Conservation (phyloP, 2,329 filamentous ascomycete genomes). For the Nigrospora oryzae region DNA sequence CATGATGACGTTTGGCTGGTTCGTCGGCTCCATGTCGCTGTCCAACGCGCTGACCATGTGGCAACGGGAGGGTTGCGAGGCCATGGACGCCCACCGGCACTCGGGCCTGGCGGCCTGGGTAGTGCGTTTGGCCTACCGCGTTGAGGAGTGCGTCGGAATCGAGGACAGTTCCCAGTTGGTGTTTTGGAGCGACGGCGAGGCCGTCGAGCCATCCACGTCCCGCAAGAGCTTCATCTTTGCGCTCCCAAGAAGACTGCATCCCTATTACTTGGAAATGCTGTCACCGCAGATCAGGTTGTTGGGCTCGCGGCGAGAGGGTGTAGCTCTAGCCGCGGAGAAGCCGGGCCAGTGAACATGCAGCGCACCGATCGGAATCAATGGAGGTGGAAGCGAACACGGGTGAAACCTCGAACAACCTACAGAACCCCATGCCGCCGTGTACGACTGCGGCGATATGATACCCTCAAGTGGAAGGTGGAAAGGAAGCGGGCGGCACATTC, state of each 20-base stretch:
- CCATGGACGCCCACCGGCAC: constrained; percentile 3
- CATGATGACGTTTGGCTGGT: constrained; percentile 12
- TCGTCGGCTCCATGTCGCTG: constrained; percentile 12
- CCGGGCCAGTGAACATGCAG: too few relatives aligned
- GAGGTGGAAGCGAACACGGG: too few relatives aligned
- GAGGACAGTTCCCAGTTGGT: neutral
- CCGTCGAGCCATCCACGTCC: neutral
- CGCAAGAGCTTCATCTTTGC: constrained; percentile 4
- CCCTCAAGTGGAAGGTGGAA: too few relatives aligned
- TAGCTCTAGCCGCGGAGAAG: neutral
- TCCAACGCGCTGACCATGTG: constrained; percentile 13
- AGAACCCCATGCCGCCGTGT: too few relatives aligned
- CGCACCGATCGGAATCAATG: too few relatives aligned
- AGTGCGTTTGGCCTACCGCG: constrained; percentile 3
- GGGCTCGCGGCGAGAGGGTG: neutral
- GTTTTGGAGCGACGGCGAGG: neutral
- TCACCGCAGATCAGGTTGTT: constrained; percentile 3
- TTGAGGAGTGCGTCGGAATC: constrained; percentile 9
- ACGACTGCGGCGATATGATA: too few relatives aligned
- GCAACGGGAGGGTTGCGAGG: constrained; percentile 8
- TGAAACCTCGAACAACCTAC: too few relatives aligned
- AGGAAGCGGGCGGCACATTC: too few relatives aligned
- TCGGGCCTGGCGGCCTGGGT: neutral
- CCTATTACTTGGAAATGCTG: constrained; percentile 3
- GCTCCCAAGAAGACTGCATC: constrained; percentile 5